phyloP scores from a whole-genome alignment of 2,329 filamentous ascomycete species.

The Botrytis hyacinthi region DNA sequence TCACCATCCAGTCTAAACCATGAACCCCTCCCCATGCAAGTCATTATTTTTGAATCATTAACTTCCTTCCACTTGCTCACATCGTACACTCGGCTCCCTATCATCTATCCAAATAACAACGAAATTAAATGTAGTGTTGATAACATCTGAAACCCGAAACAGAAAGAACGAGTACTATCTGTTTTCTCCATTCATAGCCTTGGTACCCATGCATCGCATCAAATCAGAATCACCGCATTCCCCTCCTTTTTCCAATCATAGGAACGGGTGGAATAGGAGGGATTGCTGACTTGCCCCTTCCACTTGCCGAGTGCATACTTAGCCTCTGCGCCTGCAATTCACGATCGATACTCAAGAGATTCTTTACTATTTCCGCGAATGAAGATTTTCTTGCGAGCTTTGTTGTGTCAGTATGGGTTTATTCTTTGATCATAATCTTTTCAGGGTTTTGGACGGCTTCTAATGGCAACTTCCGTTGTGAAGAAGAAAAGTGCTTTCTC shows the following conservation, averaged over 20 bases:
- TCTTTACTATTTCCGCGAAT: neutral
- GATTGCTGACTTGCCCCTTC: neutral
- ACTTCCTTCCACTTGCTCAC: neutral
- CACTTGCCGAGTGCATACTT: neutral
- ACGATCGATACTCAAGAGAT: constrained; percentile 2
- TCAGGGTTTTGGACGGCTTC: neutral
- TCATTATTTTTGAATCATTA: neutral
- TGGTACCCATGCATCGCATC: neutral
- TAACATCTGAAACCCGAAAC: neutral
- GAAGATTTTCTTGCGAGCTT: neutral
- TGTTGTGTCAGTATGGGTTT: neutral
- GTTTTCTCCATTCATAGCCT: neutral
- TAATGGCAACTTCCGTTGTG: neutral
- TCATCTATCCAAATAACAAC: neutral
- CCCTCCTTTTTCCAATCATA: neutral
- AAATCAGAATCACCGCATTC: neutral
- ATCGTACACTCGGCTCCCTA: neutral
- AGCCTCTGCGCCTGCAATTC: neutral
- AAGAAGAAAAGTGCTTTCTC: neutral
- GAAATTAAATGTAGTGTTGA: no score
- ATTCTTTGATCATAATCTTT: neutral
- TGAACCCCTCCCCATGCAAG: neutral
- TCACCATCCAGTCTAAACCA: neutral
- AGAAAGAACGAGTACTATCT: neutral
- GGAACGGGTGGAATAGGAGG: neutral